Base-by-base conservation (phyloP, 2,329 filamentous ascomycete genomes). In the Fusarium nelsonii region DNA sequence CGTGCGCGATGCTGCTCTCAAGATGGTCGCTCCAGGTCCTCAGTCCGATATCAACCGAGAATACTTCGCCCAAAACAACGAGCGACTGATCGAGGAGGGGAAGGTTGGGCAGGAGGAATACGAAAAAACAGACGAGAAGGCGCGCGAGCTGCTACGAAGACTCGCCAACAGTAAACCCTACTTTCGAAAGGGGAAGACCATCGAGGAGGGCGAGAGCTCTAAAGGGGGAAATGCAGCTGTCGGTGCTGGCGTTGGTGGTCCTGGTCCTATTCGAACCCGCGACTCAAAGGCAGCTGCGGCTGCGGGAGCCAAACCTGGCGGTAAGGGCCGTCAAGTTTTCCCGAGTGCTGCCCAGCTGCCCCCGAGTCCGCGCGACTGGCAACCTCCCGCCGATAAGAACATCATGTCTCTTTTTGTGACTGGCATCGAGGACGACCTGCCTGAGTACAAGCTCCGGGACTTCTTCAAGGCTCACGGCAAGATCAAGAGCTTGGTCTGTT, bases 31-130 rank as follows among this genome's bases (percentile, higher is more conserved):
- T 1, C 94, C 96, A 0, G 96, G 96, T 0, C 96, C 96, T 1
- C 88, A 93, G 68, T 97, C 93, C 78, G 91, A 92, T 57, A 93
- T 99, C 79, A 99, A 99, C 82, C 85, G 96, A 73, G 94, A 99
- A 81, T 99, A 96, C 81, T 99, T 97, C 79, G 96, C 96, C 15
- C 96, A 99, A 78, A 96, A 98, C 77, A 94, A 98, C 80, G 95
- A 98, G 82, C 92, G 91, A 75, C 93, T 97, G 65, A 94, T 99
- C 50, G 94, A 98, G 76, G 94, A 98, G 73, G 96, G 96, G 4
- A 86, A 92, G 68, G 92, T 91, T 8, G 91, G 90, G 16, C 85
- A 93, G 10, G 96, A 98, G 77, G 94, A 92, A 71, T 98, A 97
- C 77, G 94, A 97, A 68, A 97, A 97, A 85, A 96, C 95, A 3